Evolutionary conservation across 768 basidiomycete genomes (phyloP).

Genomic region (Boletus patriciae): DNA sequence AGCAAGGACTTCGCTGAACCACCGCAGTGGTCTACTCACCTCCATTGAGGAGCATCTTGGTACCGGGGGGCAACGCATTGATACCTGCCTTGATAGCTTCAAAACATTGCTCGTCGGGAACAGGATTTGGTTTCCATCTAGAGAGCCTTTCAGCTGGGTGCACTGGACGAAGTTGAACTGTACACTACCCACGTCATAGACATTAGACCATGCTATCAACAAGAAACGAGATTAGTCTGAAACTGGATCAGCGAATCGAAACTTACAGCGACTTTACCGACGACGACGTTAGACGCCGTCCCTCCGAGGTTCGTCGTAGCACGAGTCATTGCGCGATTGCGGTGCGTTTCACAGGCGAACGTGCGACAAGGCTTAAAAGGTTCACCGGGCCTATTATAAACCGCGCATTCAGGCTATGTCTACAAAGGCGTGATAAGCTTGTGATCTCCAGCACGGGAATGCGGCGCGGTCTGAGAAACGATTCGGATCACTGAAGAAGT

Average conservation of each 20-base stretch:
- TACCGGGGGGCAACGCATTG: slow-evolving; percentile 41
- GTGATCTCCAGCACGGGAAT: background rate
- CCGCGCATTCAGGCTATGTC: background rate
- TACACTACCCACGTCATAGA: slow-evolving; percentile 48
- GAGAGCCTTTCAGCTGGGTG: background rate
- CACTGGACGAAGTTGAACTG: background rate
- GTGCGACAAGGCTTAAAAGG: background rate
- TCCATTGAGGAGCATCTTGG: slow-evolving; percentile 52
- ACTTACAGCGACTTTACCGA: slow-evolving; percentile 42
- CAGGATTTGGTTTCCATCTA: slow-evolving; percentile 45
- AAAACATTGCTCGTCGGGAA: slow-evolving; percentile 60
- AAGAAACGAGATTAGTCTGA: background rate
- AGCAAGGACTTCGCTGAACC: background rate
- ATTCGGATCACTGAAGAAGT: background rate
- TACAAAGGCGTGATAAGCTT: background rate
- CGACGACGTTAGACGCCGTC: slow-evolving; percentile 36
- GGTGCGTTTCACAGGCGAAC: background rate
- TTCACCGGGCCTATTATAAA: background rate
- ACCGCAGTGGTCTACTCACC: slow-evolving; percentile 28
- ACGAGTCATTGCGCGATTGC: slow-evolving; percentile 24
- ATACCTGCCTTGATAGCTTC: slow-evolving; percentile 57
- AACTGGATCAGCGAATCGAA: background rate
- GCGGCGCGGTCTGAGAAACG: too few relatives aligned
- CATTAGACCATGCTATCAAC: slow-evolving; percentile 51
- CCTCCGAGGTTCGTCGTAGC: slow-evolving; percentile 39